A percentile compares a stretch with the other conserved stretches of the same genome.
phyloP scores from a whole-genome alignment of 1,284 basidiomycete genomes.

The Volvariella volvacea region DNA sequence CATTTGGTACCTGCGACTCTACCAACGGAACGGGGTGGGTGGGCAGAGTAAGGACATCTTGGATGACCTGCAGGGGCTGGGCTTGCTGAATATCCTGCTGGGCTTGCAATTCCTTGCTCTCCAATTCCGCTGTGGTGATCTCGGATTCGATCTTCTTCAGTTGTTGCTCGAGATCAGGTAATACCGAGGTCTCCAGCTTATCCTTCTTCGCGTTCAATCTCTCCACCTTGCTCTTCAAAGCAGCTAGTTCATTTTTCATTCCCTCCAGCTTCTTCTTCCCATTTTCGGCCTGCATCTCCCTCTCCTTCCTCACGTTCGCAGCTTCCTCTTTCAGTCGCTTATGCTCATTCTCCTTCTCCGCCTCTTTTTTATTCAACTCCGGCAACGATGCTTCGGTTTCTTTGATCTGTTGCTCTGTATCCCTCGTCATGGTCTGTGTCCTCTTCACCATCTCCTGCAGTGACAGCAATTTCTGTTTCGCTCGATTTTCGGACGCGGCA shows the following conservation, averaged over 20 bases:
- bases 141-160: conserved; percentile 41
- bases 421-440: conserved; percentile 49
- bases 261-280: conserved; percentile 54
- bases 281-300: conserved; percentile 46
- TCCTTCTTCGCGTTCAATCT: conserved; percentile 46
- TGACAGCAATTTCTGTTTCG: conserved; percentile 68
- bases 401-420: conserved; percentile 43
- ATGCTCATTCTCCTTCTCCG: conserved; percentile 42
- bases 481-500: conserved; percentile 53
- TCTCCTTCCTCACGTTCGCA: conserved; percentile 32
- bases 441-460: conserved; percentile 73
- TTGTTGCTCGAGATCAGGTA: conserved; percentile 51
- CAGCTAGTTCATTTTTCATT: conserved; percentile 39
- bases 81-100: conserved; percentile 6
- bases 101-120: conserved; percentile 26
- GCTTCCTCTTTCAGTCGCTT: conserved; percentile 37
- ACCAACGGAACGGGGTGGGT: background rate
- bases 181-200: conserved; percentile 38
- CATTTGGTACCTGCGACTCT: conserved; percentile 3
- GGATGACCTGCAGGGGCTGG: conserved; percentile 1
- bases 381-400: conserved; percentile 50
- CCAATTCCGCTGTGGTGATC: conserved; percentile 29
- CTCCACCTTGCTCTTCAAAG: conserved; percentile 43
- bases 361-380: conserved; percentile 32
- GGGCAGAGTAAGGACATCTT: background rate